A percentile compares a stretch with the other conserved stretches of the same genome.
These are phyloP conservation scores for Lasiodiplodia theobromae DNA, from an alignment of 2,329 filamentous ascomycete species.

Conservation along the genomic window DNA sequence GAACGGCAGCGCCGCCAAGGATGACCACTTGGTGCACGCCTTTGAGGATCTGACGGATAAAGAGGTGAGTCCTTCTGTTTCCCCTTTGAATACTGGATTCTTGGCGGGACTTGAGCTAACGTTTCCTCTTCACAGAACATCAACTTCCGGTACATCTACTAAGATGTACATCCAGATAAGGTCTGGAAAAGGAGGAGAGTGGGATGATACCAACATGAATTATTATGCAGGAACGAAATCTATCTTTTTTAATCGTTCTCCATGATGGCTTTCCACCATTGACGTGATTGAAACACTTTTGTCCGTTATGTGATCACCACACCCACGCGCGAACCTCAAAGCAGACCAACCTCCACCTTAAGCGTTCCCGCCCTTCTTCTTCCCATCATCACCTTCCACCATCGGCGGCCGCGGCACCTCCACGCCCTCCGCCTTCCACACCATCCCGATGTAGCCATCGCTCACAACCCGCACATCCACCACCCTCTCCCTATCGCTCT, in stretches of 20 bases:
- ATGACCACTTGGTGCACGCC: conserved; percentile 57
- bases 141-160: conserved; percentile 66
- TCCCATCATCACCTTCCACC: conserved; percentile 35
- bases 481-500: conserved; percentile 61
- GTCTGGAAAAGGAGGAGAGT: background rate
- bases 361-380: conserved; percentile 29
- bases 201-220: background rate
- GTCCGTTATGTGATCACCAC: background rate
- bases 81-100: background rate
- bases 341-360: background rate
- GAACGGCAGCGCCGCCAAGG: conserved; percentile 51
- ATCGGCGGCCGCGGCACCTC: conserved; percentile 55
- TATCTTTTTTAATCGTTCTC: background rate
- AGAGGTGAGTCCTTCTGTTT: conserved; percentile 42
- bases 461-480: conserved; percentile 81
- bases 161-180: conserved; percentile 22
- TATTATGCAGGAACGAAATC: background rate
- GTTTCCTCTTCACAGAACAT: conserved; percentile 50
- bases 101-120: background rate
- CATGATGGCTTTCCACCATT: background rate
- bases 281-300: background rate
- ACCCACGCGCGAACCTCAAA: background rate
- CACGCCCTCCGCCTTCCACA: conserved; percentile 62
- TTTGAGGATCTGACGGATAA: conserved; percentile 70
- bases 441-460: conserved; percentile 85